phyloP scores from a whole-genome alignment of 805 yeast species.

The Kuraishia floccosa region DNA sequence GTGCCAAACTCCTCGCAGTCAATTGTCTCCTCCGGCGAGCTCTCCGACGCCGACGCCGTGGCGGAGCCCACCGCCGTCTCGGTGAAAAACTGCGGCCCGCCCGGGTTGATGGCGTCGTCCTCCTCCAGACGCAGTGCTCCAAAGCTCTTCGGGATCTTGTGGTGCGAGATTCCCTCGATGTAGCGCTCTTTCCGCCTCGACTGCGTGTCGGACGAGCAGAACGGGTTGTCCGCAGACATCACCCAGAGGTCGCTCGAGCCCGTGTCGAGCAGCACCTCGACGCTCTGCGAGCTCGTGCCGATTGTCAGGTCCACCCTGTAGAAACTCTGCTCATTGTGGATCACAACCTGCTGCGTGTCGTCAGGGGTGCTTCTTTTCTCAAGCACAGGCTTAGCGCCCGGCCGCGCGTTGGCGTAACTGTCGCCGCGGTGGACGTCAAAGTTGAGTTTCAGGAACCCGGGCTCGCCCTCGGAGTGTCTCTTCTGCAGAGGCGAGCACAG shows the following conservation, averaged over 20 bases:
- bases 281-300: slow-evolving; percentile 49
- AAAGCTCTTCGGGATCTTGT: neutral
- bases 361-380: slow-evolving; percentile 12
- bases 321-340: slow-evolving; percentile 28
- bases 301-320: slow-evolving; percentile 32
- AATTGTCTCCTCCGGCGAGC: neutral
- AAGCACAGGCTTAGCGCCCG: slow-evolving; percentile 8
- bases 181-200: neutral
- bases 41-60: neutral
- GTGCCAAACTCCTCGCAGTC: slow-evolving; percentile 36
- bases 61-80: neutral
- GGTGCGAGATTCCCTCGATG: neutral
- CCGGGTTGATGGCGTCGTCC: neutral
- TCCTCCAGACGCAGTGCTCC: neutral
- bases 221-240: slow-evolving; percentile 34
- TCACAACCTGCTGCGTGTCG: slow-evolving; percentile 17
- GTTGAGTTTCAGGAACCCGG: slow-evolving; percentile 7
- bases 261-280: slow-evolving; percentile 55
- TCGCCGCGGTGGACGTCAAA: slow-evolving; percentile 11
- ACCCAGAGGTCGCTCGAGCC: slow-evolving; percentile 74
- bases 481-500: too few species aligned
- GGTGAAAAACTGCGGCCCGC: neutral
- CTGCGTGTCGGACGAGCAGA: slow-evolving; percentile 16
- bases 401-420: slow-evolving; percentile 5
- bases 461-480: too few species aligned